Conservation (phyloP, 2,329 filamentous ascomycete species). For the Penicillium polonicum region DNA sequence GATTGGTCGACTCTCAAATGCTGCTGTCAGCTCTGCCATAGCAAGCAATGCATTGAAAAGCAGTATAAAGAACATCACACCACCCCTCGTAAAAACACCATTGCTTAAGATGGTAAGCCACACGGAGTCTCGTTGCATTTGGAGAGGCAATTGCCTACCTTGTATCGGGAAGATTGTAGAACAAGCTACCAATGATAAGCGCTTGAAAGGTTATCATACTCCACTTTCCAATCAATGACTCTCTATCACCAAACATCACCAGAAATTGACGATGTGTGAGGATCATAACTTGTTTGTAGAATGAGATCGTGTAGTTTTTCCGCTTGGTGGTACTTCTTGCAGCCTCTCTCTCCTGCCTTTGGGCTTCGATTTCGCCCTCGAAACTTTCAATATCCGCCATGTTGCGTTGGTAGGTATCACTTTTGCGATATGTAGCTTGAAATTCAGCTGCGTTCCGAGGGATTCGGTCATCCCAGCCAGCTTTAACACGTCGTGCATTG, state of each 20-base stretch:
- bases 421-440: conserved; percentile 51
- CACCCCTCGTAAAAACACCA: conserved; percentile 60
- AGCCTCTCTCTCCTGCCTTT: conserved; percentile 43
- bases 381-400: conserved; percentile 55
- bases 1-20: conserved; percentile 64
- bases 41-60: conserved; percentile 64
- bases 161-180: conserved; percentile 55
- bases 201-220: conserved; percentile 48
- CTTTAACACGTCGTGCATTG: conserved; percentile 56
- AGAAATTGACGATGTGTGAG: conserved; percentile 57
- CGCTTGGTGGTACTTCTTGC: conserved; percentile 42
- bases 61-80: conserved; percentile 62
- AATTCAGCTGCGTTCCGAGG: conserved; percentile 58
- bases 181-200: conserved; percentile 51
- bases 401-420: conserved; percentile 45
- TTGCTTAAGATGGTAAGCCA: conserved; percentile 32
- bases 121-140: not conserved
- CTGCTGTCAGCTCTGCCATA: conserved; percentile 59
- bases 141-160: conserved; percentile 22
- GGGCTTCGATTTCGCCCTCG: conserved; percentile 48
- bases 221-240: conserved; percentile 54
- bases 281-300: conserved; percentile 51
- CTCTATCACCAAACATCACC: conserved; percentile 55
- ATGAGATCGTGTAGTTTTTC: conserved; percentile 55
- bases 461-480: conserved; percentile 58